phyloP scores from a whole-genome alignment of 495 filamentous ascomycete genomes.

The Chaetomium tenue region DNA sequence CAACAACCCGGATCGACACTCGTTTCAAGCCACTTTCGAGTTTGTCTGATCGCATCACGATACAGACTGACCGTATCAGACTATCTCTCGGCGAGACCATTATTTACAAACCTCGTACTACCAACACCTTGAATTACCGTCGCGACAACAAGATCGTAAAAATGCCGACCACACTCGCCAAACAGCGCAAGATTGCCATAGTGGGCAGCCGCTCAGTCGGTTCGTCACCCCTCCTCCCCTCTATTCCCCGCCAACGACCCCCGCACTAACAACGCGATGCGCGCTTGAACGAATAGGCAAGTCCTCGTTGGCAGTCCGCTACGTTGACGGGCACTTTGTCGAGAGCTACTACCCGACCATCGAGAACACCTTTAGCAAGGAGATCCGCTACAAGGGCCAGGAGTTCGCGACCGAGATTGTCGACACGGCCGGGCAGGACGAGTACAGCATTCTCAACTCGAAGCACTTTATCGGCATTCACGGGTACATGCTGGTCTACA shows the following conservation, averaged over 20 bases:
- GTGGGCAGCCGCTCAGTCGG: constrained; percentile 97
- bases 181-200: constrained; percentile 97
- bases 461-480: constrained; percentile 99
- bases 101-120: neutral
- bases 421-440: constrained; percentile 98
- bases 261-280: neutral
- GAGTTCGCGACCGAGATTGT: constrained; percentile 97
- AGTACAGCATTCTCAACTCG: constrained; percentile 95
- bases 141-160: constrained; percentile 9
- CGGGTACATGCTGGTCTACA: constrained; percentile 98
- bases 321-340: constrained; percentile 96
- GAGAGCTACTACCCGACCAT: constrained; percentile 99
- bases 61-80: neutral
- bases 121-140: constrained; percentile 1
- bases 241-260: constrained; percentile 10
- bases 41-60: neutral
- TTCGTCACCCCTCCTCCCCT: constrained; percentile 47
- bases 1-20: neutral
- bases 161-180: constrained; percentile 75
- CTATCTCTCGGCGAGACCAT: neutral
- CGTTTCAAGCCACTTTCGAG: neutral
- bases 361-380: constrained; percentile 96
- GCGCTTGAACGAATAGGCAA: constrained; percentile 62
- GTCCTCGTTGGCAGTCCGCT: constrained; percentile 95
- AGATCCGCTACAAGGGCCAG: constrained; percentile 86